Percentiles rank a stretch among this genome's conserved stretches.
phyloP scores from a whole-genome alignment of 2,329 filamentous ascomycete genomes.

The Zarea fungicola region DNA sequence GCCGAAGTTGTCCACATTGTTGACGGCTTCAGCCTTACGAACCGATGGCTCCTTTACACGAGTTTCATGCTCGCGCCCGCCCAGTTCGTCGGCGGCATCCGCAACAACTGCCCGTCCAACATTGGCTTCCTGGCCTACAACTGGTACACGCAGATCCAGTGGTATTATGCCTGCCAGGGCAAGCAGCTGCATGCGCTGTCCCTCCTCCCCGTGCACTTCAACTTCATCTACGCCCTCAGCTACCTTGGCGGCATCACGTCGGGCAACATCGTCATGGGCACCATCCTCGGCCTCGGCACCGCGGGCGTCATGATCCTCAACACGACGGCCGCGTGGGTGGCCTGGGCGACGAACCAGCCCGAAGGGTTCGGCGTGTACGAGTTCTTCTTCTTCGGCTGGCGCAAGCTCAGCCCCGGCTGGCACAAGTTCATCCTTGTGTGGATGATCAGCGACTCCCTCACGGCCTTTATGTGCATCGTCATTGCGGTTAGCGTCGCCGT shows the following conservation, averaged over 20 bases:
- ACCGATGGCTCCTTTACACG: conserved; percentile 17
- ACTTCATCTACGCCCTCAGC: conserved; percentile 16
- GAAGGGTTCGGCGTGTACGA: conserved; percentile 16
- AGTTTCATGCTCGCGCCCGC: conserved; percentile 16
- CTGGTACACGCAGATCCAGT: conserved; percentile 17
- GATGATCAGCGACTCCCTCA: conserved; percentile 16
- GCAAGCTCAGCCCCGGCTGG: conserved; percentile 16
- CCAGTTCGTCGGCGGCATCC: conserved; percentile 14
- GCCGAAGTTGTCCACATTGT: conserved; percentile 10
- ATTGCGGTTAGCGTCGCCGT: conserved; percentile 5
- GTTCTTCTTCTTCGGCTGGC: conserved; percentile 20
- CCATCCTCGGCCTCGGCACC: conserved; percentile 15
- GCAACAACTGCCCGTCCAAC: conserved; percentile 15
- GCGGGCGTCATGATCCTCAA: conserved; percentile 17
- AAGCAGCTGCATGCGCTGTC: conserved; percentile 15
- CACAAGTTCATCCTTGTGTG: conserved; percentile 18
- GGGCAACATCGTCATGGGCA: conserved; percentile 15
- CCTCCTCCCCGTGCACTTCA: conserved; percentile 17
- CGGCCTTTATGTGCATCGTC: conserved; percentile 8
- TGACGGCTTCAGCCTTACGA: conserved; percentile 18
- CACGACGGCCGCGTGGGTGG: conserved; percentile 16
- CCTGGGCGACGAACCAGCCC: conserved; percentile 13
- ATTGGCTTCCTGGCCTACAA: conserved; percentile 19
- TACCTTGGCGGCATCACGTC: conserved; percentile 16
- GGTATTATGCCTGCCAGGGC: conserved; percentile 12